These are phyloP conservation scores for Cyamopsis tetragonoloba DNA, from an alignment of 306 rosid genomes.

Conservation along the genomic window DNA sequence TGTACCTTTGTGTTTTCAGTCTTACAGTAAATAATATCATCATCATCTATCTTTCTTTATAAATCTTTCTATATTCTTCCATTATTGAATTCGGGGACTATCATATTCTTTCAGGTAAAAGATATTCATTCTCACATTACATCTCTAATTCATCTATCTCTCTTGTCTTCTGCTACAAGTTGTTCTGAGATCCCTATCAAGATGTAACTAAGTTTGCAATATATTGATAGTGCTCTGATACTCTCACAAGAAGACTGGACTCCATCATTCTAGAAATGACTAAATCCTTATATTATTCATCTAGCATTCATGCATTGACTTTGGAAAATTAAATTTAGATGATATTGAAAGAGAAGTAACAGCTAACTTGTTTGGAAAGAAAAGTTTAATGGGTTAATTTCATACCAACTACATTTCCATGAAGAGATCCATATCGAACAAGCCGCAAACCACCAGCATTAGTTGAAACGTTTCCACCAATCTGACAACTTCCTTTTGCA, in stretches of 20 bases:
- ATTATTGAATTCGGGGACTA: too few species aligned
- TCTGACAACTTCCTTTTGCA: slow-evolving; percentile 99
- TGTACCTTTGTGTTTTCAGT: too few species aligned
- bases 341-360: slow-evolving; percentile 8
- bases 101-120: too few species aligned
- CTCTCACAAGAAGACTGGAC: slow-evolving; percentile 10
- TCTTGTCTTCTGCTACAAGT: too few species aligned
- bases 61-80: too few species aligned
- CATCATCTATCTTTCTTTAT: too few species aligned
- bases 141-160: too few species aligned
- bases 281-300: slow-evolving; percentile 12
- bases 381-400: not conserved
- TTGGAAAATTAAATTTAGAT: slow-evolving; percentile 10
- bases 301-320: not conserved
- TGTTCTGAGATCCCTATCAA: too few species aligned
- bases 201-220: slow-evolving; percentile 20
- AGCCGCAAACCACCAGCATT: slow-evolving; percentile 99
- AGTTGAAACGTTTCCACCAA: slow-evolving; percentile 95
- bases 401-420: slow-evolving; percentile 88
- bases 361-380: slow-evolving; percentile 3
- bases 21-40: too few species aligned
- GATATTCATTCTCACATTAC: too few species aligned
- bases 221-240: slow-evolving; percentile 7
- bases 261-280: slow-evolving; percentile 16
- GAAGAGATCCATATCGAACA: slow-evolving; percentile 93